Conservation (phyloP, 345 rosid genomes). For the Salix purpurea region DNA sequence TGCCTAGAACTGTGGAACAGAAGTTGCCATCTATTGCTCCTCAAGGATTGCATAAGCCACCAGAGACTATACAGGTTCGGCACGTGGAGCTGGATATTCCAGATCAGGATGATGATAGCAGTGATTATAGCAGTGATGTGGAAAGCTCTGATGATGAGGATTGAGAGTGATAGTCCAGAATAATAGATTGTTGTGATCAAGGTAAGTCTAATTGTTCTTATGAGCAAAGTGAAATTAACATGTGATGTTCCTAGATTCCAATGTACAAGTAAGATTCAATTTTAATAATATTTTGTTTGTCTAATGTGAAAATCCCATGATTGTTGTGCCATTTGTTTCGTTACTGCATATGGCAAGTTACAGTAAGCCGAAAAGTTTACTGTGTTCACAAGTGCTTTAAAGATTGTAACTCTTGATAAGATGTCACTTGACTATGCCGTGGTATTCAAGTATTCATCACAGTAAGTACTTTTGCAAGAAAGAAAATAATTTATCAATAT, state of each 20-base stretch:
- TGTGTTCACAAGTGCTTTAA: too few species aligned
- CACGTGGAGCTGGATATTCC: slow-evolving; percentile 80
- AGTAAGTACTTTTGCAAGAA: too few species aligned
- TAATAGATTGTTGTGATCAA: background rate
- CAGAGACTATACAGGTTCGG: slow-evolving; percentile 71
- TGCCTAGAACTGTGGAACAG: slow-evolving; percentile 44
- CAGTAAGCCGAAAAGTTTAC: too few species aligned
- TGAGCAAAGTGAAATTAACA: background rate
- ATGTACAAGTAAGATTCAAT: background rate
- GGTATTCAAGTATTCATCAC: too few species aligned
- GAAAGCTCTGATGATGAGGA: slow-evolving; percentile 34
- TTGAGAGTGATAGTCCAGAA: background rate
- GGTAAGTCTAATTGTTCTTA: background rate
- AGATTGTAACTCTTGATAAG: too few species aligned
- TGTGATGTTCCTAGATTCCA: background rate
- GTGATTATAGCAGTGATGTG: slow-evolving; percentile 49
- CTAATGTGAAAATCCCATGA: too few species aligned
- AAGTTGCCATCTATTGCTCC: slow-evolving; percentile 45
- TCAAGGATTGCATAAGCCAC: slow-evolving; percentile 54
- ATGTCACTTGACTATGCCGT: too few species aligned
- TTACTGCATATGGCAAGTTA: too few species aligned
- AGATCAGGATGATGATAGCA: slow-evolving; percentile 62
- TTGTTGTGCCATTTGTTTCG: too few species aligned
- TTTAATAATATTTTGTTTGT: background rate
- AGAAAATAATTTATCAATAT: too few species aligned